Base-by-base conservation (phyloP, 2,329 filamentous ascomycete species). In the Ceratocystis destructans region DNA sequence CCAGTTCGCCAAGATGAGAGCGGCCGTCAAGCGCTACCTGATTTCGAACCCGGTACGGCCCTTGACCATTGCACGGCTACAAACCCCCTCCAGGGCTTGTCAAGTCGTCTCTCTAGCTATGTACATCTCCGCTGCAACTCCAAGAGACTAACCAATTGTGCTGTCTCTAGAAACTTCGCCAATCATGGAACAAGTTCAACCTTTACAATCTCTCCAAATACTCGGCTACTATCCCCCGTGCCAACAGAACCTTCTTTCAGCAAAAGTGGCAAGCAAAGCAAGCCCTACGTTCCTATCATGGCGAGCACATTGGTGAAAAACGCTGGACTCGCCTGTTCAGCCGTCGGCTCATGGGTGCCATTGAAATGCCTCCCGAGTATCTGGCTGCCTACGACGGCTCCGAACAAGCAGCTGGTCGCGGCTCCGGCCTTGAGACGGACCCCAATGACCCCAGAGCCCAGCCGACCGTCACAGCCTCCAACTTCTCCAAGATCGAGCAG, bases 181-280 rank as follows among this genome's bases (percentile, higher is more conserved):
- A 94, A 80, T 90, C 91, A 80, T 96, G 93, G 94, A 96, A 90
- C 81, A 96, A 96, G 79, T 91, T 90, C 81, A 96, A 96, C 74
- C 82, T 99, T 70, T 99, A 89, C 84, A 96, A 96, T 78, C 78
- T 99, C 70, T 78, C 80, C 63, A 82, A 83, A 70, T 73, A 83
- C 44, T 76, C 72, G 55, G 72, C 75, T 1, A 83, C 81, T 20
- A 73, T 71, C 17, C 76, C 78, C 67, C 73, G 70, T 22, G 72
- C 74, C 17, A 71, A 71, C 63, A 76, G 78, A 69, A 96, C 92
- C 57, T 95, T 94, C 78, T 99, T 96, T 82, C 93, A 97, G 81
- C 93, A 97, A 78, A 99, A 99, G 87, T 99, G 93, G 93, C 77
- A 78, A 1, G 89, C 93, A 72, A 99, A 99, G 77, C 85, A 91